Conservation (phyloP, 139 green algal species). For the Chlamydomonas eustigma region DNA sequence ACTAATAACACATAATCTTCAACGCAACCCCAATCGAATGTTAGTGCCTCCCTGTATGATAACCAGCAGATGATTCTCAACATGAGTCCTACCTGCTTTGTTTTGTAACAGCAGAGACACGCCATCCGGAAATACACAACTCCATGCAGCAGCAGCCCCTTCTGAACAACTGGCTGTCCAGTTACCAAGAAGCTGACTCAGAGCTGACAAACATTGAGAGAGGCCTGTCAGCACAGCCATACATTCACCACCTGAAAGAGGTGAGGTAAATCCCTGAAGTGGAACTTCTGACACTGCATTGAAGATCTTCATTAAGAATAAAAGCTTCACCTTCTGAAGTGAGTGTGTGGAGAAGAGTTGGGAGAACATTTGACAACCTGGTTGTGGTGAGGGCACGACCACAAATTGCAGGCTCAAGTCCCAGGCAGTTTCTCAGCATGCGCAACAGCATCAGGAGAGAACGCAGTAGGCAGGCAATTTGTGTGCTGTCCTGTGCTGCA, state of each 20-base stretch:
- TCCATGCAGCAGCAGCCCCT: slow-evolving; percentile 18
- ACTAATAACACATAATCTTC: too few relatives aligned
- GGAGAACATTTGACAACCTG: too few relatives aligned
- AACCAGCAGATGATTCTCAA: background rate
- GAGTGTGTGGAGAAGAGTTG: background rate
- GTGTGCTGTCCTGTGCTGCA: too few relatives aligned
- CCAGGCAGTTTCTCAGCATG: slow-evolving; percentile 1
- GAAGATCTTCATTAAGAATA: too few relatives aligned
- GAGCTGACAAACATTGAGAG: background rate
- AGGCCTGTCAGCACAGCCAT: background rate
- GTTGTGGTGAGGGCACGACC: background rate
- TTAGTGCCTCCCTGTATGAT: background rate
- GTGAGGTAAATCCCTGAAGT: background rate
- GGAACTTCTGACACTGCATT: background rate
- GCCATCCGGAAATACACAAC: background rate
- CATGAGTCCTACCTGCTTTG: background rate
- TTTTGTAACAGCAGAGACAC: background rate
- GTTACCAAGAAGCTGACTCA: slow-evolving; percentile 27
- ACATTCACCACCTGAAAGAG: background rate
- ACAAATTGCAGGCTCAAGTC: background rate
- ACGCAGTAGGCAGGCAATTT: too few relatives aligned
- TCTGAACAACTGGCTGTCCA: background rate
- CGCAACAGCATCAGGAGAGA: too few relatives aligned
- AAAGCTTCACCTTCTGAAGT: background rate
- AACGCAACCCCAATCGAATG: too few relatives aligned